These are phyloP conservation scores for Tuber umbilicatum DNA, from an alignment of 495 filamentous ascomycete genomes.

Conservation along the genomic window DNA sequence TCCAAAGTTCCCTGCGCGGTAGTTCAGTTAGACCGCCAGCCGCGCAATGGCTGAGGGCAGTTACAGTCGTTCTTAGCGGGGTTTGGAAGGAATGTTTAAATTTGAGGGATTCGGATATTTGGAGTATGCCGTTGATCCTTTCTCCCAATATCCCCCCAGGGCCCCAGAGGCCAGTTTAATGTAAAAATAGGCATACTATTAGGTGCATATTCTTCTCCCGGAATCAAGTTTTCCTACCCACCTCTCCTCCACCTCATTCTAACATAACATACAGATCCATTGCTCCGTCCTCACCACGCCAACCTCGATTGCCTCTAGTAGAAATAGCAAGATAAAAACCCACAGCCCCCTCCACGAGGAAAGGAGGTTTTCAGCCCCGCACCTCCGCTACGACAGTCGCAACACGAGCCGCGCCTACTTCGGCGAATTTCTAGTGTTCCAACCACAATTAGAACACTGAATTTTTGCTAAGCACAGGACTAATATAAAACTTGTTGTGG, in stretches of 20 bases:
- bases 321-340: conserved; percentile 52
- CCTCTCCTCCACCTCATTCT: neutral
- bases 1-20: conserved; percentile 38
- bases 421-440: too few relatives aligned
- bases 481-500: too few relatives aligned
- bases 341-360: conserved; percentile 20
- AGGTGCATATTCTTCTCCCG: conserved; percentile 33
- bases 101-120: conserved; percentile 53
- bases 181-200: conserved; percentile 18
- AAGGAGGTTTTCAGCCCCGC: conserved; percentile 27
- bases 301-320: conserved; percentile 56
- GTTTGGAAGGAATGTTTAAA: conserved; percentile 50
- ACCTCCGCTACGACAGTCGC: too few relatives aligned
- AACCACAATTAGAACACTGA: too few relatives aligned
- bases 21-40: conserved; percentile 24
- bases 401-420: too few relatives aligned
- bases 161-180: neutral
- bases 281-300: conserved; percentile 55
- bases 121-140: conserved; percentile 26
- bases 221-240: conserved; percentile 4
- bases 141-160: neutral
- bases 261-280: conserved; percentile 45
- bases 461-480: too few relatives aligned
- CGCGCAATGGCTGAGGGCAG: conserved; percentile 42
- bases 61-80: conserved; percentile 51